phyloP scores from a whole-genome alignment of 2,329 filamentous ascomycete species.

The Claviceps spartinae region DNA sequence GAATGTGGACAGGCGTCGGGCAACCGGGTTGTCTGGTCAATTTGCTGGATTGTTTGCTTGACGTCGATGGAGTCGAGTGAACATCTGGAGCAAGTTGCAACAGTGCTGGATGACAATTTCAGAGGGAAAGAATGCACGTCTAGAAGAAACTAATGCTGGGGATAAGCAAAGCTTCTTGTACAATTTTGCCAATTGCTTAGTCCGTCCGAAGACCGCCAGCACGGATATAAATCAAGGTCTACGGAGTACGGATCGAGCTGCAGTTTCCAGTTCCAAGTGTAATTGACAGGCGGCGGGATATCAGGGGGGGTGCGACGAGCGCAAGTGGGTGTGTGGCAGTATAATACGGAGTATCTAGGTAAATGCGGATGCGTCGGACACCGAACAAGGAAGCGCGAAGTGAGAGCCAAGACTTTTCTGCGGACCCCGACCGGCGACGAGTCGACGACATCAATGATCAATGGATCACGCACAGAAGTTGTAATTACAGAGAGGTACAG shows the following conservation, averaged over 20 bases:
- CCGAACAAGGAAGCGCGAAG: not conserved
- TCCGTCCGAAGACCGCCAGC: not conserved
- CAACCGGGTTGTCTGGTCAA: too few relatives aligned
- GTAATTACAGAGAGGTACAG: not conserved
- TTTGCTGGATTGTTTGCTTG: not conserved
- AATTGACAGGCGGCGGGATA: not conserved
- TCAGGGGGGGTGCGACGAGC: not conserved
- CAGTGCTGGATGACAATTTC: not conserved
- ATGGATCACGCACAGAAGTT: not conserved
- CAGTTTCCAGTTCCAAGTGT: not conserved
- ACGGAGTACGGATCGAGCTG: not conserved
- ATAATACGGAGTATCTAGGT: too few relatives aligned
- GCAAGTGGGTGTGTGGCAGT: not conserved
- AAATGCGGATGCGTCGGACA: slow-evolving; percentile 5
- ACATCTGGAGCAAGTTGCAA: not conserved
- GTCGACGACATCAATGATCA: not conserved
- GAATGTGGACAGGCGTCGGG: not conserved
- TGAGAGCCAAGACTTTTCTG: slow-evolving; percentile 1
- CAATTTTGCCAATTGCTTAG: not conserved
- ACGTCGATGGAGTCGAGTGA: not conserved
- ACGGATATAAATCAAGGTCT: not conserved
- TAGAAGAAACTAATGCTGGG: not conserved
- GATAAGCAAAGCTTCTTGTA: slow-evolving; percentile 4
- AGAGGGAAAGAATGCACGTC: not conserved
- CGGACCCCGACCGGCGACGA: not conserved